phyloP scores from a whole-genome alignment of 768 basidiomycete species.

The Lentinula edodes region DNA sequence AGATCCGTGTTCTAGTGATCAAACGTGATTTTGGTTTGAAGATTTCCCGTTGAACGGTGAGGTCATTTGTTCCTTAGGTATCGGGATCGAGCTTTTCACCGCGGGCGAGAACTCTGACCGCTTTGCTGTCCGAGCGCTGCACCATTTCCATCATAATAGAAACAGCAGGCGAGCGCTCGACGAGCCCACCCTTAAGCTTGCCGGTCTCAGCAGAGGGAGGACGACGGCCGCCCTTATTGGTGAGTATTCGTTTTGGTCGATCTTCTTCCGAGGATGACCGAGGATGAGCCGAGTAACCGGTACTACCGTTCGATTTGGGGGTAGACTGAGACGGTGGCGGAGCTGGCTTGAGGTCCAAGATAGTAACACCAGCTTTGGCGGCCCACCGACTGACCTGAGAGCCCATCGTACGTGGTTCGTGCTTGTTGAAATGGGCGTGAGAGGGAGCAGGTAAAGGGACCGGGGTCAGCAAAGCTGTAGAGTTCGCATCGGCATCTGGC shows the following conservation, averaged over 20 bases:
- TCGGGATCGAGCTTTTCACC: conserved; percentile 77
- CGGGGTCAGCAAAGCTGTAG: conserved; percentile 34
- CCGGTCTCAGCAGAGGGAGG: conserved; percentile 13
- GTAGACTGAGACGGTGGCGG: conserved; percentile 15
- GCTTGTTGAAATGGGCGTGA: conserved; percentile 40
- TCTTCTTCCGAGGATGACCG: conserved; percentile 17
- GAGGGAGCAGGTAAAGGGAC: conserved; percentile 64
- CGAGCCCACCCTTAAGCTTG: conserved; percentile 37
- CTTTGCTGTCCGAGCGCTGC: conserved; percentile 59
- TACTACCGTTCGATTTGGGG: background rate
- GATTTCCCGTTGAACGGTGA: background rate
- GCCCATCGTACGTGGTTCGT: conserved; percentile 63
- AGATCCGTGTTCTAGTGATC: background rate
- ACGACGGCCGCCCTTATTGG: background rate
- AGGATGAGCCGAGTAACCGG: background rate
- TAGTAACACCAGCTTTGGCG: conserved; percentile 48
- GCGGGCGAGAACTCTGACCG: conserved; percentile 74
- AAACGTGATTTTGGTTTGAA: background rate
- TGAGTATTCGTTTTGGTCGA: conserved; percentile 16
- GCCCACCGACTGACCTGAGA: conserved; percentile 66
- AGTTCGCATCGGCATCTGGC: conserved; percentile 18
- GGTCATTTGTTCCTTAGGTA: conserved; percentile 12
- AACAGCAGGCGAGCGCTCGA: conserved; percentile 73
- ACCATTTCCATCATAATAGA: conserved; percentile 81
- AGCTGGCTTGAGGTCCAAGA: conserved; percentile 50